These are phyloP conservation scores for Populus deltoides DNA, from an alignment of 345 rosid genomes.

Conservation along the genomic window DNA sequence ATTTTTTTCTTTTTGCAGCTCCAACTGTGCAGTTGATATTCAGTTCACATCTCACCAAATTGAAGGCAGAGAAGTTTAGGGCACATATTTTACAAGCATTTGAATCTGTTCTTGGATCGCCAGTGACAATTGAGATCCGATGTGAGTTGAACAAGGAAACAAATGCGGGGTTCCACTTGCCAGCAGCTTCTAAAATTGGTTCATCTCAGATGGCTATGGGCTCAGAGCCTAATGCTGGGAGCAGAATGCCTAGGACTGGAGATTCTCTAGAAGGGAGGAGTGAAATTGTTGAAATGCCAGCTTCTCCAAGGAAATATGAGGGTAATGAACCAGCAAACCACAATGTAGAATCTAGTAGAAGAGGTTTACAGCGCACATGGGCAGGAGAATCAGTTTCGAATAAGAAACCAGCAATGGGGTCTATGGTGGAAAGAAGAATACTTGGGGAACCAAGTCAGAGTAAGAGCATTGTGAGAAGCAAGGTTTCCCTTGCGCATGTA, in stretches of 20 bases:
- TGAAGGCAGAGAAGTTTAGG: slow-evolving; percentile 66
- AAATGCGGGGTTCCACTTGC: slow-evolving; percentile 25
- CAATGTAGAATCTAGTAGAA: slow-evolving; percentile 32
- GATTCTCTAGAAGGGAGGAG: slow-evolving; percentile 43
- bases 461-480: slow-evolving; percentile 84
- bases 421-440: slow-evolving; percentile 41
- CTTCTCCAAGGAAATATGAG: slow-evolving; percentile 38
- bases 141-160: slow-evolving; percentile 50
- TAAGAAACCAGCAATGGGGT: slow-evolving; percentile 24
- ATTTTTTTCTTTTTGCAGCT: slow-evolving; percentile 45
- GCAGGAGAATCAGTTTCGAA: slow-evolving; percentile 26
- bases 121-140: slow-evolving; percentile 76
- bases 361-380: slow-evolving; percentile 25
- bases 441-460: slow-evolving; percentile 51
- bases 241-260: slow-evolving; percentile 19
- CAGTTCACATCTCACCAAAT: slow-evolving; percentile 55
- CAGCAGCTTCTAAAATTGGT: slow-evolving; percentile 44
- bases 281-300: slow-evolving; percentile 73
- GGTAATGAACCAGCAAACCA: slow-evolving; percentile 24
- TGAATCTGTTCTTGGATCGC: slow-evolving; percentile 75
- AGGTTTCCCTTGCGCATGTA: slow-evolving; percentile 83
- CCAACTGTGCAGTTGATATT: slow-evolving; percentile 78
- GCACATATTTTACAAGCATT: slow-evolving; percentile 74
- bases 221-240: slow-evolving; percentile 18
- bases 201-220: slow-evolving; percentile 31